Evolutionary conservation across 148 eudicot species (phyloP), one percentile per base, ranked within the genome.

Genomic region (Diospyros lotus): DNA sequence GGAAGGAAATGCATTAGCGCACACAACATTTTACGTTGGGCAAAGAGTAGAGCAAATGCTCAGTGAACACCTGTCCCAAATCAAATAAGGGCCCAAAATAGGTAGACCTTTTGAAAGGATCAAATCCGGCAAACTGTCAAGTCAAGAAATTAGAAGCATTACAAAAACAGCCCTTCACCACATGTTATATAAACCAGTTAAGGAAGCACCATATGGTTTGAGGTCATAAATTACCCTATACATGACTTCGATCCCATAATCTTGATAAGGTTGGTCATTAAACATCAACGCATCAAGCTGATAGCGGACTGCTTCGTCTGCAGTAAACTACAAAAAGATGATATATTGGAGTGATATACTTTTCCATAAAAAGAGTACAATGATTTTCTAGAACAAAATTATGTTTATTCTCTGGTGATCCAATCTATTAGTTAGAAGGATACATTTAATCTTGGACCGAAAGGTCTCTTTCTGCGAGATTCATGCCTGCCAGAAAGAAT

Each of bases 21-120:
- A 55, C 7, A 7, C 61, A 56, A 70, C 45, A 44, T 2, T 54
- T 7, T 53, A 43, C 13, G 14, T 55, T 55, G 12, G 59, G 9
- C 40, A 69, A 69, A 8, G 13, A 44, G n/a, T 51, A 14, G 42
- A 48, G 44, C 3, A n/a, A 11, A 45, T 59, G 40, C 15, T 59
- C 63, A 13, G 18, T 66, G 69, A 85, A 63, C 64, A 94, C 98
- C 94, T 93, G 94, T 43, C 98, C 98, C 88, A 94, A 85, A 82
- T 94, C 98, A 80, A 94, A 92, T 83, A 86, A 90, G 41, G 97
- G 98, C 56, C 98, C 98, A 66, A 94, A 94, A 75, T 94, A 94
- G 53, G 96, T 90, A 54, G 98, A 94, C 84, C 94, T 92, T 83
- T 92, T 92, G 73, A 94, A 94, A 76, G 98, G 98, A 80, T 94